Evolutionary conservation across 2,329 filamentous ascomycete genomes (phyloP), one percentile per base, ranked within the genome.

Genomic region (Aspergillus sojae): DNA sequence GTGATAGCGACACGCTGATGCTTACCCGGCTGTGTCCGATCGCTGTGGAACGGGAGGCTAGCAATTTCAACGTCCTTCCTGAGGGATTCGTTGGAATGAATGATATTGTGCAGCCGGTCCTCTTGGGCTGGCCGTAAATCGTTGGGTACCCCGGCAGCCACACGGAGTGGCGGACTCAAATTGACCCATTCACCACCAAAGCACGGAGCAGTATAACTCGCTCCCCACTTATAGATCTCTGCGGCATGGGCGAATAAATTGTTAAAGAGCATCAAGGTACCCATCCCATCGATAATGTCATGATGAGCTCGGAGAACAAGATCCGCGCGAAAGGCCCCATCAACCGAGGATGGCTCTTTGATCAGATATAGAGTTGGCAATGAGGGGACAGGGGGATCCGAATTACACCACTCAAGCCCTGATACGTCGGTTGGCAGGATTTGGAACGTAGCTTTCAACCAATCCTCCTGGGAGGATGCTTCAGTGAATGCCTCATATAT

Each of bases 401-500:
- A 63, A 57, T 72, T 73, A 41, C 70, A 72, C 70, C 70, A 73
- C 28, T 73, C 67, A 10, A 65, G 54, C 0, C 68, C 70, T 4
- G 68, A 65, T 10, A 64, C 50, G 10, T 50, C 39, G 14, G 52
- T 64, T 4, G 64, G 50, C 2, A 72, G 59, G 4, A 67, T 39
- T 11, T 43, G 61, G 23, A 73, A 68, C 0, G 70, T 72, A 1
- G 50, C 19, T 11, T 67, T 32, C 19, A 71, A 34, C 71, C 71
- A 73, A 14, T 55, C 28, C 5, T 43, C 28, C 30, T 62, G 52
- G 2, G 45, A 34, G 4, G 57, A 28, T 4, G 34, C n/a, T 5
- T 56, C 54, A 1, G n/a, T 14, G 5, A 62, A 62, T 2, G 54
- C 57, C 52, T 72, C 63, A 30, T 73, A 73, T 5, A 69, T 16